These are phyloP conservation scores for Candida orba DNA, from an alignment of 805 yeast species.

Conservation along the genomic window DNA sequence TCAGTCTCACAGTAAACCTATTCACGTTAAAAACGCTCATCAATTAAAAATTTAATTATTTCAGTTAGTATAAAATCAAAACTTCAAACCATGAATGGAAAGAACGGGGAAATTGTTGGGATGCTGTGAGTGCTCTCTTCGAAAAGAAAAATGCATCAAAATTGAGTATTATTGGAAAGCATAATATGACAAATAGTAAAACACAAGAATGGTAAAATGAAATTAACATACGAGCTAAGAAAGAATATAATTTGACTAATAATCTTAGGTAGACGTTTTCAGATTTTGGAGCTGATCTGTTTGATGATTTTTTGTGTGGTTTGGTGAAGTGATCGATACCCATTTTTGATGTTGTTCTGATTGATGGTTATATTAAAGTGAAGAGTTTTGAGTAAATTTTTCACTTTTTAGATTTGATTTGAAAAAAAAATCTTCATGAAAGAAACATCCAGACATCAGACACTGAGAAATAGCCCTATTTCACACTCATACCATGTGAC, in stretches of 20 bases:
- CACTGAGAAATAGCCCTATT: no score
- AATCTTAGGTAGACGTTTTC: slow-evolving; percentile 98
- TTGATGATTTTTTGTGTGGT: slow-evolving; percentile 93
- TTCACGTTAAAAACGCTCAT: not conserved
- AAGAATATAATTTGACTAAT: slow-evolving; percentile 96
- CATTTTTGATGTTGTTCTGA: slow-evolving; percentile 41
- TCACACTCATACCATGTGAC: no score
- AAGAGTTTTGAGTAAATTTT: not conserved
- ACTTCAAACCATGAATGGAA: slow-evolving; percentile 1
- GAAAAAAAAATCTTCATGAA: not conserved
- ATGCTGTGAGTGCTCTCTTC: slow-evolving; percentile 1
- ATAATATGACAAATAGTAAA: slow-evolving; percentile 1
- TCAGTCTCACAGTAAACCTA: not conserved
- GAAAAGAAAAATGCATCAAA: slow-evolving; percentile 4
- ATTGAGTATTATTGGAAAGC: slow-evolving; percentile 4
- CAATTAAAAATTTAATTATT: slow-evolving; percentile 1
- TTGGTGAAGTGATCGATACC: slow-evolving; percentile 96
- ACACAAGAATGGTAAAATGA: slow-evolving; percentile 9
- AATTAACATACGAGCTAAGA: slow-evolving; percentile 91
- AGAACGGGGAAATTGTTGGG: not conserved
- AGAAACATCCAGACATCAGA: no score
- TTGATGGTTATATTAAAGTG: not conserved
- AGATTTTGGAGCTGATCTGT: slow-evolving; percentile 99
- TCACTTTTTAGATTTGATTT: not conserved
- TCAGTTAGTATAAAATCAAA: slow-evolving; percentile 6